Conservation (phyloP, 106 monocot genomes). For the Xerophyta viscosa region DNA sequence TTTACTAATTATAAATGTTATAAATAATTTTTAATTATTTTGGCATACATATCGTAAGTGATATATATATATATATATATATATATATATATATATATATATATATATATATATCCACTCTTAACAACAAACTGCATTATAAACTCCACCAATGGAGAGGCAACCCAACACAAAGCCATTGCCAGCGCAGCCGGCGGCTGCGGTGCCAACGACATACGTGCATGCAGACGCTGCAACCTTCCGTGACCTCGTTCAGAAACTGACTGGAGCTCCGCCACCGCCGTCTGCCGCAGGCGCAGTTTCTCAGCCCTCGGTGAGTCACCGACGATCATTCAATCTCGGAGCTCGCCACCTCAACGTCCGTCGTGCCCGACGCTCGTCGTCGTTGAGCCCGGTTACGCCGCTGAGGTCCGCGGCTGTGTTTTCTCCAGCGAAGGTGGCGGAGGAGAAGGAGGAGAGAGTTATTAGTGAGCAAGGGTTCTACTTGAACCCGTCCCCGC, state of each 20-base stretch:
- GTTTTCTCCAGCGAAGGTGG: constrained; percentile 20
- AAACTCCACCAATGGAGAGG: too few species aligned
- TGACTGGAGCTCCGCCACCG: constrained; percentile 27
- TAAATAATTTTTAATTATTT: too few species aligned
- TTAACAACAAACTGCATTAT: too few species aligned
- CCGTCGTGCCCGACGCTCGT: constrained; percentile 3
- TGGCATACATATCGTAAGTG: too few species aligned
- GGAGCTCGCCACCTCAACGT: constrained; percentile 30
- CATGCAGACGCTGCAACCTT: constrained; percentile 39
- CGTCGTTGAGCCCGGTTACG: constrained; percentile 24
- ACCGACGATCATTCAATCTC: constrained; percentile 34
- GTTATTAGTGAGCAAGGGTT: constrained; percentile 35
- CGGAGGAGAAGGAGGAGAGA: constrained; percentile 25
- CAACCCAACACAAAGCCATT: background rate
- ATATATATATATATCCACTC: too few species aligned
- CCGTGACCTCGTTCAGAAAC: constrained; percentile 43
- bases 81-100: too few species aligned
- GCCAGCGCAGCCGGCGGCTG: background rate
- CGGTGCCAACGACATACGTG: constrained; percentile 33
- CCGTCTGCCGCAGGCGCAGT: constrained; percentile 1
- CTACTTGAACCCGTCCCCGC: constrained; percentile 32
- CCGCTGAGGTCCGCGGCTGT: constrained; percentile 12
- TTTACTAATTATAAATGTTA: too few species aligned
- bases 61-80: too few species aligned
- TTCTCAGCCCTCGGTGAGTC: constrained; percentile 13